phyloP scores from a whole-genome alignment of 148 eudicot genomes.

The Camellia lanceoleosa region DNA sequence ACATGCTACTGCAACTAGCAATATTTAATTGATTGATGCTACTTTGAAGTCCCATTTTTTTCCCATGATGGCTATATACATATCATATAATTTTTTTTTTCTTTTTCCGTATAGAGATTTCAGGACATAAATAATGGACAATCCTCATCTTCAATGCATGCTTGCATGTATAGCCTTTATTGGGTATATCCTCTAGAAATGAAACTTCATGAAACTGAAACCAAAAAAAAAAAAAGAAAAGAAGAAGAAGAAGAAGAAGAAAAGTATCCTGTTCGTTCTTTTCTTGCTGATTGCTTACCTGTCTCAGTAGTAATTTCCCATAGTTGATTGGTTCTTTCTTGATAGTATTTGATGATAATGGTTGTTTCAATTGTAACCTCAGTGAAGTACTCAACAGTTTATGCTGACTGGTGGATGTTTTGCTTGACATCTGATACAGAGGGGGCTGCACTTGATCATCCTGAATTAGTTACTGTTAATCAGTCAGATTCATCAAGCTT shows the following conservation, averaged over 20 bases:
- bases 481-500: conserved; percentile 9
- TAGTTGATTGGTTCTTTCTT: background rate
- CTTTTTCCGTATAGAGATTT: too few relatives aligned
- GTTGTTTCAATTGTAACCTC: too few relatives aligned
- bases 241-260: too few relatives aligned
- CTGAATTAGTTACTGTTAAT: background rate
- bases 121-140: too few relatives aligned
- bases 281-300: background rate
- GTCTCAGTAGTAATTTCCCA: background rate
- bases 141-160: too few relatives aligned
- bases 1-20: background rate
- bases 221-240: too few relatives aligned
- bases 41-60: background rate
- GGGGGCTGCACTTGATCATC: background rate
- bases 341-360: background rate
- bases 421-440: conserved; percentile 8
- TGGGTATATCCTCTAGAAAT: too few relatives aligned
- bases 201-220: too few relatives aligned
- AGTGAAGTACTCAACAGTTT: background rate
- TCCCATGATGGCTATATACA: too few relatives aligned
- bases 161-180: too few relatives aligned
- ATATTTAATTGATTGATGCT: background rate
- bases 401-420: background rate
- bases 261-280: too few relatives aligned
- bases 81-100: too few relatives aligned